Evolutionary conservation across 345 rosid genomes (phyloP).

Genomic region (Hibiscus mutabilis): DNA sequence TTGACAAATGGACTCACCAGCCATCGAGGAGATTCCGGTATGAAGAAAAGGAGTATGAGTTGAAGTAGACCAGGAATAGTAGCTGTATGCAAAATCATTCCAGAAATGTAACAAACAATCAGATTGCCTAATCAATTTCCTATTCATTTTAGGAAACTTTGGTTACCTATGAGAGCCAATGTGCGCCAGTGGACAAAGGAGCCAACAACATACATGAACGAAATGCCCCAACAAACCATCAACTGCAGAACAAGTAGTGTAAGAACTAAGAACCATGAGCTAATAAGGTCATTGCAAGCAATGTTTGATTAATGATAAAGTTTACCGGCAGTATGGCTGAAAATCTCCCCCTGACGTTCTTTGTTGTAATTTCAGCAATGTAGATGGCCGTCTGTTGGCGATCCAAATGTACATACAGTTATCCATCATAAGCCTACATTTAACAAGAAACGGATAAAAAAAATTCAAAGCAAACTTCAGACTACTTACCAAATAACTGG

Average conservation of each 20-base stretch:
- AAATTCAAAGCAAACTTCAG: background rate
- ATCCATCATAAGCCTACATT: too few species aligned
- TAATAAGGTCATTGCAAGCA: background rate
- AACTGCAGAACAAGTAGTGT: conserved; percentile 22
- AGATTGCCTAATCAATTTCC: background rate
- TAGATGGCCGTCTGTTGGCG: conserved; percentile 11
- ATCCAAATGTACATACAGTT: too few species aligned
- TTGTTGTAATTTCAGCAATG: conserved; percentile 40
- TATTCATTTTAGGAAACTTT: background rate
- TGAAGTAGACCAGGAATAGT: conserved; percentile 30
- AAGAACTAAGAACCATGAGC: background rate
- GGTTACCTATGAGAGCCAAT: conserved; percentile 29
- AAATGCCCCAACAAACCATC: conserved; percentile 27
- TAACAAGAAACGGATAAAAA: background rate
- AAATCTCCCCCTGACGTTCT: conserved; percentile 32
- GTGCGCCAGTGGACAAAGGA: conserved; percentile 43
- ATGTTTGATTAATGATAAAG: background rate
- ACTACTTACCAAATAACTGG: conserved; percentile 29
- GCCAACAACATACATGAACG: conserved; percentile 34
- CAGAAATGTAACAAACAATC: background rate
- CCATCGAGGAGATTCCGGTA: conserved; percentile 61
- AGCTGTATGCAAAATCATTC: conserved; percentile 19
- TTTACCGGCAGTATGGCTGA: conserved; percentile 2
- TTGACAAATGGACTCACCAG: conserved; percentile 23
- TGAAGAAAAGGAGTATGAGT: conserved; percentile 28